These are phyloP conservation scores for Ophiostoma ips DNA, from an alignment of 2,329 filamentous ascomycete genomes.

Conservation along the genomic window DNA sequence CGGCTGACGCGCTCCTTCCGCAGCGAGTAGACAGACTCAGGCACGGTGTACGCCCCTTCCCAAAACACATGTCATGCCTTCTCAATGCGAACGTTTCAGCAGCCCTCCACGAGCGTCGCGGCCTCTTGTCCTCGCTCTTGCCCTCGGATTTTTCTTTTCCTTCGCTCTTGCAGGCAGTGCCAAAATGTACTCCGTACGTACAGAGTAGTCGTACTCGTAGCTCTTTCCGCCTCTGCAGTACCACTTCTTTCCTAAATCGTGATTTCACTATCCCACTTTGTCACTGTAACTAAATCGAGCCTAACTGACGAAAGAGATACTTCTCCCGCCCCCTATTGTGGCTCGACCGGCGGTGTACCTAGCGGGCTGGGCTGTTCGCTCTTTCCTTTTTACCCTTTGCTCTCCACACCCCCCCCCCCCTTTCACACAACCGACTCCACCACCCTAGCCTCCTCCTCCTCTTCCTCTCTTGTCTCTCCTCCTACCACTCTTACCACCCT, in stretches of 20 bases:
- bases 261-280: neutral
- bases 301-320: neutral
- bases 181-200: too few species aligned
- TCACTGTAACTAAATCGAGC: neutral
- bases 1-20: neutral
- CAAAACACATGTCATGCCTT: neutral
- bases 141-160: too few species aligned
- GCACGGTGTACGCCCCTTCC: neutral
- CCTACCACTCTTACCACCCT: neutral
- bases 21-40: too few species aligned
- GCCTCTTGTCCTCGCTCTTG: neutral
- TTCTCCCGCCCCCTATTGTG: slow-evolving; percentile 9
- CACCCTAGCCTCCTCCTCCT: slow-evolving; percentile 7
- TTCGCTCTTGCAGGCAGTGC: too few species aligned
- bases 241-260: neutral
- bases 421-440: slow-evolving; percentile 6
- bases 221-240: neutral
- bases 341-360: slow-evolving; percentile 9
- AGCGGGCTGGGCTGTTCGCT: neutral
- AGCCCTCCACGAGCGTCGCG: neutral
- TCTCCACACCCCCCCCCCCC: slow-evolving; percentile 5
- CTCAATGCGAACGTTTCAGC: neutral
- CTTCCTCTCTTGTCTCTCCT: neutral
- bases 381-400: neutral
- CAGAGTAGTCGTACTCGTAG: neutral